Evolutionary conservation across 1,139 yeast species (phyloP).

Genomic region (Pneumocystis sp.): DNA sequence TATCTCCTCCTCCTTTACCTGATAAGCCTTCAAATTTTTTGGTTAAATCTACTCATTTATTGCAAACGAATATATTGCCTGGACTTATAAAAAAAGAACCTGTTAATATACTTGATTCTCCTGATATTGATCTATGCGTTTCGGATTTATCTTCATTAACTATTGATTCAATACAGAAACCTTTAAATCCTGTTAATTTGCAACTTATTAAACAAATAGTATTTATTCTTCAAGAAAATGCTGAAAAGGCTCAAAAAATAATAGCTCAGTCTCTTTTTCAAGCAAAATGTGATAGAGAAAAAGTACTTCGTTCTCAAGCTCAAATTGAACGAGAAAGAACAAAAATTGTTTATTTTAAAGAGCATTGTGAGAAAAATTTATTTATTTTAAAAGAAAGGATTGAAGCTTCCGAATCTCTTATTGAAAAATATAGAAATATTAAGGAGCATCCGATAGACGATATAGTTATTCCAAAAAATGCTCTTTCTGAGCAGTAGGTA

Average conservation of each 20-base stretch:
- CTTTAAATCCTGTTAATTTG: slow-evolving; percentile 26
- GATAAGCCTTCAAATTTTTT: not conserved
- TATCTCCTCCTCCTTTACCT: not conserved
- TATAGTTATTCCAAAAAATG: slow-evolving; percentile 31
- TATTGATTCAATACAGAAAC: slow-evolving; percentile 17
- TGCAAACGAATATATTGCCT: not conserved
- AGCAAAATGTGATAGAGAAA: slow-evolving; percentile 10
- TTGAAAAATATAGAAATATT: slow-evolving; percentile 20
- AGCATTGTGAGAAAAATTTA: slow-evolving; percentile 23
- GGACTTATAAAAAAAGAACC: not conserved
- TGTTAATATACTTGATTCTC: not conserved
- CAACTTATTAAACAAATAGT: slow-evolving; percentile 18
- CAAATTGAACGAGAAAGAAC: slow-evolving; percentile 21
- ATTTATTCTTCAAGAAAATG: slow-evolving; percentile 21
- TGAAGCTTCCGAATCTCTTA: slow-evolving; percentile 21
- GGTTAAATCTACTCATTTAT: not conserved
- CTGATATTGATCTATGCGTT: not conserved
- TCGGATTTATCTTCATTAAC: slow-evolving; percentile 7
- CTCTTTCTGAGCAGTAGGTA: slow-evolving; percentile 30
- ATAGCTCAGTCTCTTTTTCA: slow-evolving; percentile 22
- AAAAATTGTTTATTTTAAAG: slow-evolving; percentile 19
- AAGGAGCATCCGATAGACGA: slow-evolving; percentile 29
- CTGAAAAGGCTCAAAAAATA: slow-evolving; percentile 16
- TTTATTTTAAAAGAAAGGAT: slow-evolving; percentile 21
- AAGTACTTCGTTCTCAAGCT: slow-evolving; percentile 19